Evolutionary conservation across 208 protist species (phyloP), one percentile per base, ranked within the genome.

Genomic region (Leishmania tarentolae): DNA sequence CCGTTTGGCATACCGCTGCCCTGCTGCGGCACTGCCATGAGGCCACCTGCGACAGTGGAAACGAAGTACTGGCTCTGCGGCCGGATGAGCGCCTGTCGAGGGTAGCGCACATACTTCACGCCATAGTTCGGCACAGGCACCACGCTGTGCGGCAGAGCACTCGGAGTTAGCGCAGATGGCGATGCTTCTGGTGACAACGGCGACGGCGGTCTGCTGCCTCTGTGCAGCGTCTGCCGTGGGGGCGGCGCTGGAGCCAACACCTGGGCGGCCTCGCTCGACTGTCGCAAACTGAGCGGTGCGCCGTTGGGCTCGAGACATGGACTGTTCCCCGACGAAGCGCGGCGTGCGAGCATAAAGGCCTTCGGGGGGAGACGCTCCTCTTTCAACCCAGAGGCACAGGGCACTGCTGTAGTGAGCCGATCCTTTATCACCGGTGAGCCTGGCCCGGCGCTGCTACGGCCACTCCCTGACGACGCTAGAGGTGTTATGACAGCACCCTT

Each of bases 341-440:
- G 57, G 50, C 61, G 61, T 46, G 47, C 75, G 37, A 70, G 61
- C 47, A 75, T 75, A 83, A 86, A 85, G 17, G 80, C 59, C 82
- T 92, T 92, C 7, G 88, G 88, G 19, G 88, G 88, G 44, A 92
- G 84, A 50, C 82, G 81, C 77, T 91, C 88, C 31, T 83, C 83
- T 71, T 78, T 80, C 40, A 85, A 50, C 57, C 75, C 75, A 15
- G 81, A 68, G 0, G 70, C 66, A 19, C 75, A 82, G 3, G 78
- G 59, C 46, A 28, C 75, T 24, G 76, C 52, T 17, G 37, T n/a
- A 19, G 0, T 50, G 31, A 75, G 57, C 7, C 75, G 53, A 46
- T 84, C 81, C 37, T 57, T 65, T 46, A 61, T 77, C 21, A 44
- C 40, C 0, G 77, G 76, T 24, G 82, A 70, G 53, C 46, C 69